Percentiles rank a stretch among this genome's conserved stretches.
Evolutionary conservation across 129 eudicot species (phyloP).

Genomic region (Centella asiatica): DNA sequence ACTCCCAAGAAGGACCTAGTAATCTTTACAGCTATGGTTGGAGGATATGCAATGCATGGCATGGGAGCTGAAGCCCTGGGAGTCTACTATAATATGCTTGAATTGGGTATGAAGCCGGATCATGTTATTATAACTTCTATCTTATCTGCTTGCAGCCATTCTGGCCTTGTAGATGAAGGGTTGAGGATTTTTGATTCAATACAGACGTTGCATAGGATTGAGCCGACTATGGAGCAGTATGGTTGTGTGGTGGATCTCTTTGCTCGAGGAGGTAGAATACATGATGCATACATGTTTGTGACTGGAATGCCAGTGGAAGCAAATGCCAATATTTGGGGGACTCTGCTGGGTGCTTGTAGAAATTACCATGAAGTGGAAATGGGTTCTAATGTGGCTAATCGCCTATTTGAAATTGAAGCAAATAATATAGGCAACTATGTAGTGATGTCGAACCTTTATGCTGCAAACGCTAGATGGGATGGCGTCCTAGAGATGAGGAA

Average conservation of each 20-base stretch:
- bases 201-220: slow-evolving; percentile 31
- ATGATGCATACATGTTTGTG: slow-evolving; percentile 59
- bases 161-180: slow-evolving; percentile 78
- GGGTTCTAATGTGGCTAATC: slow-evolving; percentile 52
- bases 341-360: slow-evolving; percentile 72
- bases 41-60: slow-evolving; percentile 87
- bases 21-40: slow-evolving; percentile 72
- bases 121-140: slow-evolving; percentile 60
- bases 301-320: slow-evolving; percentile 60
- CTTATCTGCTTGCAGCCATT: slow-evolving; percentile 80
- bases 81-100: slow-evolving; percentile 51
- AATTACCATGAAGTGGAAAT: slow-evolving; percentile 54
- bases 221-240: slow-evolving; percentile 76
- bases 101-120: slow-evolving; percentile 55
- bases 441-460: slow-evolving; percentile 71
- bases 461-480: slow-evolving; percentile 80
- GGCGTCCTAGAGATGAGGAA: slow-evolving; percentile 67
- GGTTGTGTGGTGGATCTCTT: slow-evolving; percentile 92
- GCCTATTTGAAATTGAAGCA: slow-evolving; percentile 33
- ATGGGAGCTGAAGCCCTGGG: slow-evolving; percentile 69
- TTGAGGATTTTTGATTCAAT: slow-evolving; percentile 56
- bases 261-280: slow-evolving; percentile 62
- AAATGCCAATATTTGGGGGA: slow-evolving; percentile 73
- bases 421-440: slow-evolving; percentile 68
- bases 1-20: slow-evolving; percentile 53